A percentile compares a stretch with the other conserved stretches of the same genome.
Evolutionary conservation across 208 protist genomes (phyloP).

Genomic region (Trypanosoma boissoni): DNA sequence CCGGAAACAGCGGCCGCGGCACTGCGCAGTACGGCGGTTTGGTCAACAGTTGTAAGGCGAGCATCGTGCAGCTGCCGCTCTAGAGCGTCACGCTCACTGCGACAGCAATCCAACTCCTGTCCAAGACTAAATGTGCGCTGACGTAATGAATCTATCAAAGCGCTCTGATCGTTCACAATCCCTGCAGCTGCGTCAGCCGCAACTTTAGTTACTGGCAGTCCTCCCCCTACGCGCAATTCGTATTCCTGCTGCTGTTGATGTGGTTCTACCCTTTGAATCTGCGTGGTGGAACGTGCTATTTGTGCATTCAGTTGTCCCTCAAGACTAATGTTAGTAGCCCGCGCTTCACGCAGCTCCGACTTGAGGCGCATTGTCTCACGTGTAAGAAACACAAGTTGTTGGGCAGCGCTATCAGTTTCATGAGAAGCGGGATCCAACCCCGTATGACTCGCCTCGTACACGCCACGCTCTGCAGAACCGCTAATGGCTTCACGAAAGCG

Average conservation of each 20-base stretch:
- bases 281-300: neutral
- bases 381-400: conserved; percentile 65
- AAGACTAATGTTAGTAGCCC: conserved; percentile 62
- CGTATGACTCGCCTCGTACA: neutral
- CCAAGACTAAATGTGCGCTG: conserved; percentile 66
- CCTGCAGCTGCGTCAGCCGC: conserved; percentile 28
- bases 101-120: conserved; percentile 53
- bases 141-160: conserved; percentile 75
- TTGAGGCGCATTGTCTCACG: conserved; percentile 65
- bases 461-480: conserved; percentile 37
- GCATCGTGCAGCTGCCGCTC: conserved; percentile 48
- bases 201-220: neutral
- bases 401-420: conserved; percentile 18
- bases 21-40: conserved; percentile 49
- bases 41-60: conserved; percentile 44
- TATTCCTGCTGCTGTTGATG: conserved; percentile 5
- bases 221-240: conserved; percentile 1
- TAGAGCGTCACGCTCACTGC: conserved; percentile 27
- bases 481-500: conserved; percentile 74
- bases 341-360: conserved; percentile 56
- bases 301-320: conserved; percentile 69
- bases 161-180: conserved; percentile 68
- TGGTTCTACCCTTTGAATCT: conserved; percentile 41
- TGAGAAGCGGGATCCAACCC: neutral
- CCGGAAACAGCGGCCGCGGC: conserved; percentile 10